phyloP scores from a whole-genome alignment of 2,329 filamentous ascomycete species.

The Coccinonectria pachysandricola region DNA sequence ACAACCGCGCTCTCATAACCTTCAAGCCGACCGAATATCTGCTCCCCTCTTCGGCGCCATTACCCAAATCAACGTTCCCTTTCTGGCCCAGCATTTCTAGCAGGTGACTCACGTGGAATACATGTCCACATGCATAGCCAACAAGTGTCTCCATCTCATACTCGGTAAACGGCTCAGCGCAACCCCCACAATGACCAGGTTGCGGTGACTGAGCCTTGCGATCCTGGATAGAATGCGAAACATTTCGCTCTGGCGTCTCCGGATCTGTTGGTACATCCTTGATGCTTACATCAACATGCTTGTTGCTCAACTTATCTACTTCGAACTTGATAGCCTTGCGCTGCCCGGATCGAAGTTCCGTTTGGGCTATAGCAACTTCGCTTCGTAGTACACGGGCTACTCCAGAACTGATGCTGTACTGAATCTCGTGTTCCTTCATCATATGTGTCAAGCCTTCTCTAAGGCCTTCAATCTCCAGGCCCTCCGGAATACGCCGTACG shows the following conservation, averaged over 20 bases:
- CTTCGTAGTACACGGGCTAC: conserved; percentile 78
- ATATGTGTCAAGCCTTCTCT: conserved; percentile 81
- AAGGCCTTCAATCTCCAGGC: conserved; percentile 83
- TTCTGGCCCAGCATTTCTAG: conserved; percentile 41
- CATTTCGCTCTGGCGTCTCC: conserved; percentile 11
- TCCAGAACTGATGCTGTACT: conserved; percentile 82
- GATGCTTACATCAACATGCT: conserved; percentile 33
- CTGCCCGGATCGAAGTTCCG: conserved; percentile 67
- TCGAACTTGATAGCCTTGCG: conserved; percentile 85
- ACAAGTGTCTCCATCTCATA: conserved; percentile 62
- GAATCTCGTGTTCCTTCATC: conserved; percentile 92
- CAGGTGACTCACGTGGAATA: conserved; percentile 68
- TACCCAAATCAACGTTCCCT: conserved; percentile 37
- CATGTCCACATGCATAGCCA: conserved; percentile 73
- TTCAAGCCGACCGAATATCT: conserved; percentile 70
- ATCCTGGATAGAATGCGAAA: conserved; percentile 10
- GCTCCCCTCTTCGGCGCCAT: conserved; percentile 29
- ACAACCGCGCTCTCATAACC: conserved; percentile 72
- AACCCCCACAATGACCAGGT: conserved; percentile 50
- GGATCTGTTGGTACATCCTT: conserved; percentile 28
- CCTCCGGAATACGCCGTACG: conserved; percentile 82
- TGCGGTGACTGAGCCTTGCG: conserved; percentile 25
- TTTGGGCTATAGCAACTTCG: conserved; percentile 79
- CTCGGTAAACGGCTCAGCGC: conserved; percentile 45
- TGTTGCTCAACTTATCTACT: conserved; percentile 39